Conservation (phyloP, 2,329 filamentous ascomycete species). For the Epichloe sibirici region DNA sequence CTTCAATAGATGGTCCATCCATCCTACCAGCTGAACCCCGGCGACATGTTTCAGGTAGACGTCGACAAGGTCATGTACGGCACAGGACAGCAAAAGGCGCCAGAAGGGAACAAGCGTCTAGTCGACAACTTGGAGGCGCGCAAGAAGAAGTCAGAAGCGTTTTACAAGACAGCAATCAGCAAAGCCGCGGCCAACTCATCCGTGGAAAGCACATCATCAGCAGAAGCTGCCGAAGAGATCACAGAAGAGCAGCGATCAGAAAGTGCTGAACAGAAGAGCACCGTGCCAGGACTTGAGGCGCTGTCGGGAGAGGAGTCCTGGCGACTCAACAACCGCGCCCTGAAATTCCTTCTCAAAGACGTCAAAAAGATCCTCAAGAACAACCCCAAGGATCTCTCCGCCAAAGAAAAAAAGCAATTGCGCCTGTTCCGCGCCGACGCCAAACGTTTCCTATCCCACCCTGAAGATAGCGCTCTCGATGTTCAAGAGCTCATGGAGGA, state of each 20-base stretch:
- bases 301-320: slow-evolving; percentile 14
- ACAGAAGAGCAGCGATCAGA: slow-evolving; percentile 1
- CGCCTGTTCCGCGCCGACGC: slow-evolving; percentile 59
- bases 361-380: slow-evolving; percentile 25
- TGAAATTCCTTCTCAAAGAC: slow-evolving; percentile 19
- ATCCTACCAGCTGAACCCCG: slow-evolving; percentile 88
- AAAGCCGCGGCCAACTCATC: slow-evolving; percentile 4
- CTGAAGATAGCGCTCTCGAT: slow-evolving; percentile 19
- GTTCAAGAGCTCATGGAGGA: slow-evolving; percentile 19
- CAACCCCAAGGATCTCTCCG: slow-evolving; percentile 41
- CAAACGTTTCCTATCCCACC: slow-evolving; percentile 42
- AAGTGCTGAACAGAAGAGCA: neutral
- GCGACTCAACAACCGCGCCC: slow-evolving; percentile 13
- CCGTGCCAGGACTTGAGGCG: slow-evolving; percentile 3
- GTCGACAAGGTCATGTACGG: slow-evolving; percentile 78
- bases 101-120: slow-evolving; percentile 12
- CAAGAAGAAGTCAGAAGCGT: slow-evolving; percentile 16
- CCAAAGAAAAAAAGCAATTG: slow-evolving; percentile 63
- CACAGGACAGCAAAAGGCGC: slow-evolving; percentile 60
- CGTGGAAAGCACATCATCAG: slow-evolving; percentile 6
- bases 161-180: slow-evolving; percentile 11
- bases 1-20: slow-evolving; percentile 71
- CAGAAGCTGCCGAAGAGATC: slow-evolving; percentile 7
- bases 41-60: slow-evolving; percentile 96
- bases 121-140: slow-evolving; percentile 15